These are phyloP conservation scores for Mycosphaerelloides madeirae DNA, from an alignment of 2,329 filamentous ascomycete genomes.

Conservation along the genomic window DNA sequence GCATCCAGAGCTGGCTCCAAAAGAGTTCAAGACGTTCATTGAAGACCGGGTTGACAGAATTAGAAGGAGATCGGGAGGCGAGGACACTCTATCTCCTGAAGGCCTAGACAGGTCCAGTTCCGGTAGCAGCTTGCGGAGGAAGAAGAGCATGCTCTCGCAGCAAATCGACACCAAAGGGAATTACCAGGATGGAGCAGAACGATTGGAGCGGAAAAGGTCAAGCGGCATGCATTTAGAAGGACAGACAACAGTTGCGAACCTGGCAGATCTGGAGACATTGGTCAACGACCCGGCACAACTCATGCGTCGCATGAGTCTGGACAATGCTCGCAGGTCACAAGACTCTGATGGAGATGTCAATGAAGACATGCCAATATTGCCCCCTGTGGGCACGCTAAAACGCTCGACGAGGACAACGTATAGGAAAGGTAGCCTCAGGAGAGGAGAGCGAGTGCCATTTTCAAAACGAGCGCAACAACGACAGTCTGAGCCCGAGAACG, in stretches of 20 bases:
- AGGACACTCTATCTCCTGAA: conserved; percentile 58
- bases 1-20: conserved; percentile 89
- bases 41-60: conserved; percentile 91
- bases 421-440: conserved; percentile 77
- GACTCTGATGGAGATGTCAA: conserved; percentile 34
- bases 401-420: conserved; percentile 91
- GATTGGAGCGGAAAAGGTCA: conserved; percentile 69
- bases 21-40: conserved; percentile 93
- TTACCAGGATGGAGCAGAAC: conserved; percentile 80
- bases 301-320: conserved; percentile 64
- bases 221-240: conserved; percentile 37
- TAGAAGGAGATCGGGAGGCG: conserved; percentile 69
- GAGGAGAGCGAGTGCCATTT: conserved; percentile 68
- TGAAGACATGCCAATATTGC: conserved; percentile 83
- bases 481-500: conserved; percentile 58
- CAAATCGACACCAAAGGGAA: conserved; percentile 76
- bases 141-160: conserved; percentile 91
- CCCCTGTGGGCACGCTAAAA: conserved; percentile 69
- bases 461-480: conserved; percentile 65
- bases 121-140: conserved; percentile 64
- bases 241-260: conserved; percentile 58
- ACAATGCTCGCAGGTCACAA: conserved; percentile 34
- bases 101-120: conserved; percentile 53
- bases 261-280: conserved; percentile 69
- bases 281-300: conserved; percentile 72